Percentiles rank a stretch among this genome's conserved stretches.
Evolutionary conservation across 1,284 basidiomycete genomes (phyloP).

Genomic region (Ustilago sp.): DNA sequence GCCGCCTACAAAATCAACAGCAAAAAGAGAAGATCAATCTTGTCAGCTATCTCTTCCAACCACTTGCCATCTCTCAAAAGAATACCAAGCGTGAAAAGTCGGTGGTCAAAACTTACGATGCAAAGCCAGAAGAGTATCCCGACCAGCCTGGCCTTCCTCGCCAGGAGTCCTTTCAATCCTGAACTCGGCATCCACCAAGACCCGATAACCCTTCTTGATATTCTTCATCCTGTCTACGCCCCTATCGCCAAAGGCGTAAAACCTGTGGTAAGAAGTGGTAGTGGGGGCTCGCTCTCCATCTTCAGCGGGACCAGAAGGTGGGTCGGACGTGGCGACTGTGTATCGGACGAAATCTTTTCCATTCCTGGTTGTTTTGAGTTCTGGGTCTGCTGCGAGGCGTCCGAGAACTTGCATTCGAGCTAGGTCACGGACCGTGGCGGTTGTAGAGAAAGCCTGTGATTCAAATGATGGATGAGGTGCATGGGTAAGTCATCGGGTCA

Average conservation of each 20-base stretch:
- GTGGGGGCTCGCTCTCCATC: slow-evolving; percentile 42
- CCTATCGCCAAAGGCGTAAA: slow-evolving; percentile 63
- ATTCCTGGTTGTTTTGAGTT: slow-evolving; percentile 60
- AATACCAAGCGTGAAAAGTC: too few species aligned
- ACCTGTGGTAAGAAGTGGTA: slow-evolving; percentile 60
- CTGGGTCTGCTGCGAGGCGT: slow-evolving; percentile 64
- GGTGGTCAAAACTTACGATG: slow-evolving; percentile 38
- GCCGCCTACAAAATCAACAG: slow-evolving; percentile 21
- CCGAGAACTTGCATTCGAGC: slow-evolving; percentile 67
- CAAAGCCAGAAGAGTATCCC: slow-evolving; percentile 51
- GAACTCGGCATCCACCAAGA: slow-evolving; percentile 66
- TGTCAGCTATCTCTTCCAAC: neutral
- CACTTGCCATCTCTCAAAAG: neutral
- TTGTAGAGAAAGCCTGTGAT: slow-evolving; percentile 58
- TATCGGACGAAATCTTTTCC: slow-evolving; percentile 69
- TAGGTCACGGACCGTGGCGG: slow-evolving; percentile 48
- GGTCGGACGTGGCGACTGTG: slow-evolving; percentile 65
- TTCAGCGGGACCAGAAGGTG: slow-evolving; percentile 59
- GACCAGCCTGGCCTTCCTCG: slow-evolving; percentile 38
- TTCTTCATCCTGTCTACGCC: slow-evolving; percentile 57
- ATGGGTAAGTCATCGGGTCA: neutral
- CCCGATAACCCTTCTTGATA: slow-evolving; percentile 63
- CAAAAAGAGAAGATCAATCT: neutral
- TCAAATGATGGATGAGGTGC: neutral
- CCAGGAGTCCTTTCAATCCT: slow-evolving; percentile 52